These are phyloP conservation scores for Sclerotinia minor DNA, from an alignment of 2,329 filamentous ascomycete species.

Conservation along the genomic window DNA sequence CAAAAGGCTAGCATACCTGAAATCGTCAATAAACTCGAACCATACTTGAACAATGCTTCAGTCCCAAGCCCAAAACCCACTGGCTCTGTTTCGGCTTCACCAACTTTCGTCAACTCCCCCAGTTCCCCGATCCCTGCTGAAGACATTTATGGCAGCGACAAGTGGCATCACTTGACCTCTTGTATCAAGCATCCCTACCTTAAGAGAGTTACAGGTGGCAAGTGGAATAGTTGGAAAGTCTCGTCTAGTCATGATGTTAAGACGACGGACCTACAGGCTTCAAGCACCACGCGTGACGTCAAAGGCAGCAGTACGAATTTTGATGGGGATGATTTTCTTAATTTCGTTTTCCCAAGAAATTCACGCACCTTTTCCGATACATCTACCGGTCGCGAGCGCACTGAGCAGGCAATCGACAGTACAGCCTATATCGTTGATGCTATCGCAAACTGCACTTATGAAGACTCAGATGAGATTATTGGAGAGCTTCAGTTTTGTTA, in stretches of 20 bases:
- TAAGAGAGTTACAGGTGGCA: conserved; percentile 49
- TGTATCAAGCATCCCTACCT: conserved; percentile 51
- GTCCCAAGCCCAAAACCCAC: background rate
- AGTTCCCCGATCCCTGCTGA: conserved; percentile 20
- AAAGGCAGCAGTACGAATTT: conserved; percentile 42
- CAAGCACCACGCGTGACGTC: conserved; percentile 14
- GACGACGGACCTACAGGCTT: conserved; percentile 13
- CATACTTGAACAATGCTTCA: conserved; percentile 30
- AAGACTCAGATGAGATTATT: conserved; percentile 49
- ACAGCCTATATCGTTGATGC: conserved; percentile 49
- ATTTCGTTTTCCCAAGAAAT: conserved; percentile 50
- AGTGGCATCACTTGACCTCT: conserved; percentile 56
- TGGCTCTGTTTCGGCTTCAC: background rate
- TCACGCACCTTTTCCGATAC: conserved; percentile 46
- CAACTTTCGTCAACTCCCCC: background rate
- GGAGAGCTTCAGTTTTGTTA: conserved; percentile 64
- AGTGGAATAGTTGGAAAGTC: conserved; percentile 51
- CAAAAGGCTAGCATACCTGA: conserved; percentile 45
- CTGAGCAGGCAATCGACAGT: conserved; percentile 51
- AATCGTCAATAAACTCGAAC: conserved; percentile 34
- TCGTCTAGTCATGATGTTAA: conserved; percentile 55
- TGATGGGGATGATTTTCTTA: conserved; percentile 48
- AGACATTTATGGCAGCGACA: conserved; percentile 39
- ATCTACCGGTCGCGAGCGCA: conserved; percentile 43
- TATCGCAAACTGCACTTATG: conserved; percentile 42